Evolutionary conservation across 2,329 filamentous ascomycete genomes (phyloP), one percentile per base, ranked within the genome.

Genomic region (Dactylellina sp.): DNA sequence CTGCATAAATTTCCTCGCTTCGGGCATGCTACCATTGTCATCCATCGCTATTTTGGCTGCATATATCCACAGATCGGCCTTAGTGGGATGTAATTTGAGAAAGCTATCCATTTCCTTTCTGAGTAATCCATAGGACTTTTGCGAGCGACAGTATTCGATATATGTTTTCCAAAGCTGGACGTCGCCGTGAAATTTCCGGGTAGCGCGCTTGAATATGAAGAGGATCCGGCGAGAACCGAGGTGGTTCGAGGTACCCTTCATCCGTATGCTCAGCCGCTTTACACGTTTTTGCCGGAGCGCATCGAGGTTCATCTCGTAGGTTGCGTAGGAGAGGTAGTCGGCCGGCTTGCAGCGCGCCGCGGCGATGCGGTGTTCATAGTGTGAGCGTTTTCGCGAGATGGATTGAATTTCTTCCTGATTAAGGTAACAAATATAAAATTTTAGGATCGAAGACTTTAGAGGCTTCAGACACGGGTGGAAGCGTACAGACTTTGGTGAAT

Each of bases 291-390:
- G 87, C 68, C 93, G 90, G 44, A 98, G 86, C 1, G 86, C 82
- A 78, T 97, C 92, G 70, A 91, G 85, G 24, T 86, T 87, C 75
- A 86, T 85, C 79, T 91, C 89, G 87, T 88, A 90, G 65, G 84
- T 59, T 49, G 91, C 90, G 83, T 98, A 99, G 77, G 89, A 87
- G 61, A 91, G 89, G 83, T 92, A 98, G 80, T 97, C 92, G 71
- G 86, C 83, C 0, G 93, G 87, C 44, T 87, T 87, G 74, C 89
- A 89, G 53, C 93, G 92, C 22, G 92, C 89, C 1, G 92, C 89
- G 75, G 97, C 91, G 77, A 98, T 87, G 68, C 89, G 90, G 82
- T 97, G 94, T 81, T 99, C 95, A 80, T 93, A 96, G 78, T 96
- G 91, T 79, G 92, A 96, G 78, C 95, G 89, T 81, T 95, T 97